Conservation (phyloP, 352 stramenopile species). For the Globisporangium solare region DNA sequence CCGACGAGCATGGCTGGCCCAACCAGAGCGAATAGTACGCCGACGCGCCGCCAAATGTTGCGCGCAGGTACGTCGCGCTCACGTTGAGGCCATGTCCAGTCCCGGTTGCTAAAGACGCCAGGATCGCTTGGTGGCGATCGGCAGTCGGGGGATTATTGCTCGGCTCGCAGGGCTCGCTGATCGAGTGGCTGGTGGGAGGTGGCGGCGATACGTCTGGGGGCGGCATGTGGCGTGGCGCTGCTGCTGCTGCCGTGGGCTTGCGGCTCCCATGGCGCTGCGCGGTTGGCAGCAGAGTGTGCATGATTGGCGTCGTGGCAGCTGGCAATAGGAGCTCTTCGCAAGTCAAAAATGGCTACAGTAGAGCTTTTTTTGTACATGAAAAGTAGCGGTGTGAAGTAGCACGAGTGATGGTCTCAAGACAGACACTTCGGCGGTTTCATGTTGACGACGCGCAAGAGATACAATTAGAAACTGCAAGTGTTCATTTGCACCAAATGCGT, state of each 20-base stretch:
- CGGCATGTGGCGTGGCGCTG: neutral
- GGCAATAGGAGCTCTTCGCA: too few species aligned
- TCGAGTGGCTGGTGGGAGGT: neutral
- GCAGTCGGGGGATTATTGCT: too few species aligned
- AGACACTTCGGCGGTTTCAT: neutral
- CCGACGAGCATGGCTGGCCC: constrained; percentile 46
- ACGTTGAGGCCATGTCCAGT: constrained; percentile 16
- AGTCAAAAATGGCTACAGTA: neutral
- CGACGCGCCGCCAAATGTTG: constrained; percentile 50
- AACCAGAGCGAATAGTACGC: constrained; percentile 61
- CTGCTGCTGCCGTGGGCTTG: neutral
- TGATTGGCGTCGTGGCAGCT: neutral
- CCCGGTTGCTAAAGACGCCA: neutral
- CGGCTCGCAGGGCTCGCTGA: too few species aligned
- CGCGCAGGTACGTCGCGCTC: constrained; percentile 45
- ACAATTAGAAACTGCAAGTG: neutral
- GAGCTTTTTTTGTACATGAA: neutral
- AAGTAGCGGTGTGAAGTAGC: neutral
- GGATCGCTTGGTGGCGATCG: too few species aligned
- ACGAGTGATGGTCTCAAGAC: neutral
- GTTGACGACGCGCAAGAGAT: neutral
- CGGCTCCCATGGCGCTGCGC: too few species aligned
- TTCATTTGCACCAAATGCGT: too few species aligned
- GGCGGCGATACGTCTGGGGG: neutral
- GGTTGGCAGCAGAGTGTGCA: neutral